Percentiles rank a stretch among this genome's conserved stretches.
Evolutionary conservation across 2,329 filamentous ascomycete species (phyloP).

Genomic region (Colletotrichum eleusines): DNA sequence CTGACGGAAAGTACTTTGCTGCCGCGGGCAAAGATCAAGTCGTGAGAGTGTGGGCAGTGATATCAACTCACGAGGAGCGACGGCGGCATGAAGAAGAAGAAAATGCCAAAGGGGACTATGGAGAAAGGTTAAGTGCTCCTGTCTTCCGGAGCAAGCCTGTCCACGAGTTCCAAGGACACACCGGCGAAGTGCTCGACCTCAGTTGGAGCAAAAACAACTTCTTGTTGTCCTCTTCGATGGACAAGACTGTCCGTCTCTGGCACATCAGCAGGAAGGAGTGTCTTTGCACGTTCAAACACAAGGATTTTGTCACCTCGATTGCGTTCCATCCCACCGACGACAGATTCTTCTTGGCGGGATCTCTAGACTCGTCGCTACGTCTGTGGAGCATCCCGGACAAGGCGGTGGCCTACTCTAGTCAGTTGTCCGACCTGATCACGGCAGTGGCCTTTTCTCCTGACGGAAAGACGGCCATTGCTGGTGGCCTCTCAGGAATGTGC

Average conservation of each 20-base stretch:
- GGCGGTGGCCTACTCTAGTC: conserved; percentile 84
- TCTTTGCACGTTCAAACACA: conserved; percentile 93
- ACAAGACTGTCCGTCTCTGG: conserved; percentile 96
- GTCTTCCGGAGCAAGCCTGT: conserved; percentile 86
- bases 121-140: conserved; percentile 83
- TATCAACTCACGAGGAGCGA: conserved; percentile 85
- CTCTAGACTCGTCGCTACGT: conserved; percentile 86
- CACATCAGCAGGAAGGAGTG: conserved; percentile 88
- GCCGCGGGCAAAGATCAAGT: conserved; percentile 91
- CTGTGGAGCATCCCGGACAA: conserved; percentile 99
- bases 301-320: conserved; percentile 94
- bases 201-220: conserved; percentile 99
- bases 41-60: conserved; percentile 89
- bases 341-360: conserved; percentile 95
- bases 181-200: conserved; percentile 86
- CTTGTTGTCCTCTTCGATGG: conserved; percentile 94
- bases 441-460: conserved; percentile 95
- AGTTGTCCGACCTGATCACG: conserved; percentile 88
- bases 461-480: conserved; percentile 89
- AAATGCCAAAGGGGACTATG: conserved; percentile 57
- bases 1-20: conserved; percentile 89
- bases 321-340: conserved; percentile 95
- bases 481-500: conserved; percentile 86
- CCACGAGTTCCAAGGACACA: conserved; percentile 86
- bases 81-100: conserved; percentile 79